Evolutionary conservation across 495 filamentous ascomycete species (phyloP), one percentile per base, ranked within the genome.

Genomic region (Aspergillus steynii): DNA sequence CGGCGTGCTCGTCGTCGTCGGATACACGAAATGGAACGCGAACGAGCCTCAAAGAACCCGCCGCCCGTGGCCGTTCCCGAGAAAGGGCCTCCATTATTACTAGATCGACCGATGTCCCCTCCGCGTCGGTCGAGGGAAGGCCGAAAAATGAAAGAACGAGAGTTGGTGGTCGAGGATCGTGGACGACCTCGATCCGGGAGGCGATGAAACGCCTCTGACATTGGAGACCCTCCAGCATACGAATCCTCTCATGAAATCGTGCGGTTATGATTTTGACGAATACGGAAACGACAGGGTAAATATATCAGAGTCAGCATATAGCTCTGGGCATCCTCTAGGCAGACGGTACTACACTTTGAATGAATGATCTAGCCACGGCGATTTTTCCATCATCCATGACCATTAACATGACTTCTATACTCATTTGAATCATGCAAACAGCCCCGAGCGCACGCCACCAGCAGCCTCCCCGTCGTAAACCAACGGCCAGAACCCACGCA

Each of bases 21-120:
- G 49, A 87, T 91, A 64, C 85, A 85, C 55, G 90, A 96, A 69
- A 89, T 96, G 62, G 84, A 96, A 61, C 92, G 83, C 62, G 90
- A 97, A 77, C 82, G 92, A 51, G 84, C 86, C 45, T 65, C 70
- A 20, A 51, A 74, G 31, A 60, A 80, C 60, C 68, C 75, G 69
- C 67, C 75, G 5, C 59, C 62, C 49, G 55, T 50, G 53, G 42
- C 56, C 31, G 45, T 47, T 42, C 37, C 37, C 10, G 37, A 42
- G 1, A 42, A 42, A 49, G 45, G 55, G 7, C 54, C 65, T 28
- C 62, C 62, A 15, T 37, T 64, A 45, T 46, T 58, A 46, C 25
- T 56, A 7, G 60, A 63, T 20, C 48, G 52, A 25, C 32, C 52
- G 1, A 51, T 55, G 25, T 48, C 64, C 32, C 65, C 60, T 50